A percentile compares a stretch with the other conserved stretches of the same genome.
phyloP scores from a whole-genome alignment of 2,329 filamentous ascomycete species.

The Xylaria sp. region DNA sequence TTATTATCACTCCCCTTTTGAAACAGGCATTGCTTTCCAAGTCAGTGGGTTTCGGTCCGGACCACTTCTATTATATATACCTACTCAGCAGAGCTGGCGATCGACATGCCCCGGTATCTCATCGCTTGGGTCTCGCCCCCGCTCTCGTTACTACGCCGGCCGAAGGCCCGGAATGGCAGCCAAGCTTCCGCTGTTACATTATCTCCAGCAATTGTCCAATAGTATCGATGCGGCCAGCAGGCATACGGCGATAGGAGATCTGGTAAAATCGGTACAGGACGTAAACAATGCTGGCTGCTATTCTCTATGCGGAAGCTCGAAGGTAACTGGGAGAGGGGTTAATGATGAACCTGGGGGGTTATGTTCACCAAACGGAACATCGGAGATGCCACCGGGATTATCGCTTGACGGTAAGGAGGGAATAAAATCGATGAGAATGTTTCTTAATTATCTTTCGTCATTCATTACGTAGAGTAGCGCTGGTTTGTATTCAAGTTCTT shows the following conservation, averaged over 20 bases:
- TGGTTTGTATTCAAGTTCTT: constrained; percentile 12
- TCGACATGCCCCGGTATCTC: constrained; percentile 11
- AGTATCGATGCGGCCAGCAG: not conserved
- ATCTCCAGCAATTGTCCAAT: constrained; percentile 30
- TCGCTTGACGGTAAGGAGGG: no score
- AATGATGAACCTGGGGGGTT: constrained; percentile 4
- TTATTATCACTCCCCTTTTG: not conserved
- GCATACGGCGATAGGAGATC: constrained; percentile 17
- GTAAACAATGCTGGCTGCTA: constrained; percentile 7
- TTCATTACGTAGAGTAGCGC: constrained; percentile 19
- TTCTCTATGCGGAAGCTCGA: constrained; percentile 35
- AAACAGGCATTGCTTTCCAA: not conserved
- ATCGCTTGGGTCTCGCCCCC: constrained; percentile 3
- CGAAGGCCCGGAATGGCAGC: constrained; percentile 25
- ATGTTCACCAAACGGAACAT: constrained; percentile 8
- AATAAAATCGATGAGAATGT: not conserved
- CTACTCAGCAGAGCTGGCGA: not conserved
- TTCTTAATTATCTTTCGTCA: constrained; percentile 5
- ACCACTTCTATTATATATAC: not conserved
- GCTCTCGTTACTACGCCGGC: constrained; percentile 14
- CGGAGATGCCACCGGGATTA: not conserved
- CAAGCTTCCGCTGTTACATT: constrained; percentile 26
- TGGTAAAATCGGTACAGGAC: constrained; percentile 9
- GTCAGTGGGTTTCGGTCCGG: not conserved
- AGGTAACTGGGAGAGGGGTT: constrained; percentile 19